Conservation (phyloP, 2,329 filamentous ascomycete species). For the Pseudocercospora ulei region DNA sequence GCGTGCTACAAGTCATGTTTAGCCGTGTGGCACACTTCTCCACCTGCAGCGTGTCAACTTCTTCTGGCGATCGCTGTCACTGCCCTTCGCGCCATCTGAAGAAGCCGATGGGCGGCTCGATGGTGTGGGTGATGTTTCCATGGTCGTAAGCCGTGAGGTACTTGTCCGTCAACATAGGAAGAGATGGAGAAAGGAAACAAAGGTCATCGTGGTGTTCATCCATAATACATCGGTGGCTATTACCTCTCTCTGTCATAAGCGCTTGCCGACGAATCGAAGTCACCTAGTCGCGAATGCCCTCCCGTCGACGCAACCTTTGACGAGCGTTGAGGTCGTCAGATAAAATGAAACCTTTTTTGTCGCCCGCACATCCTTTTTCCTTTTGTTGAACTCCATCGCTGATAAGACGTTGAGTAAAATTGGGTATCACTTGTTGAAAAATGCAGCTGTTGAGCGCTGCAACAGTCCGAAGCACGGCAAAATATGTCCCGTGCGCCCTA, state of each 20-base stretch:
- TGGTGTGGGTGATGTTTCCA: not conserved
- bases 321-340: conserved; percentile 29
- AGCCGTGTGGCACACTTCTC: too few species aligned
- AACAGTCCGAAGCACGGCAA: conserved; percentile 12
- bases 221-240: conserved; percentile 14
- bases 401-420: conserved; percentile 28
- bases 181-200: not conserved
- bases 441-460: conserved; percentile 20
- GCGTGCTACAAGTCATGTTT: not conserved
- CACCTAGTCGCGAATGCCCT: conserved; percentile 13
- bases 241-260: conserved; percentile 13
- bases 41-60: not conserved
- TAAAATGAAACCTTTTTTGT: conserved; percentile 21
- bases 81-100: not conserved
- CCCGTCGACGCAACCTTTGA: conserved; percentile 16
- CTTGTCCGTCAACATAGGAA: too few species aligned
- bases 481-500: conserved; percentile 9
- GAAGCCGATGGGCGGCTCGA: conserved; percentile 2
- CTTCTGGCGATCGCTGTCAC: not conserved
- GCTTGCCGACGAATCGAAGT: conserved; percentile 13
- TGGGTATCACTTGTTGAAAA: conserved; percentile 31
- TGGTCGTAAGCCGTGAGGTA: too few species aligned
- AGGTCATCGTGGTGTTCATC: conserved; percentile 7
- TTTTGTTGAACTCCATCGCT: conserved; percentile 31
- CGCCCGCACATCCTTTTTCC: conserved; percentile 20